Base-by-base conservation (phyloP, 1,284 basidiomycete genomes). In the Erythrobasidium hasegawianum region DNA sequence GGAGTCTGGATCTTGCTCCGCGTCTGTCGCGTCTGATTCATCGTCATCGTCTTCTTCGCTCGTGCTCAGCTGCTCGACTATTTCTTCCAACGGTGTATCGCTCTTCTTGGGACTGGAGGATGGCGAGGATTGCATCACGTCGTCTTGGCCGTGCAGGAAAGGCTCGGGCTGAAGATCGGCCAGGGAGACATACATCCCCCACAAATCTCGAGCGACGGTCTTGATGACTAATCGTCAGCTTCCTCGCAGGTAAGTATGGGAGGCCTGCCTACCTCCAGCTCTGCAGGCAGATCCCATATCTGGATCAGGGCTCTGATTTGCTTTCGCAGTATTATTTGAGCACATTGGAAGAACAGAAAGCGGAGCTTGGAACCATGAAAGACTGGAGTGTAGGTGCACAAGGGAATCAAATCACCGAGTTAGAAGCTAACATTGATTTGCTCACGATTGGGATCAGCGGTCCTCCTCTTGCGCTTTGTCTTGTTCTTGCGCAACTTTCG, bases 401-500 rank as follows among this genome's bases (percentile, higher is more conserved):
- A n/a, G n/a, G n/a, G n/a, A n/a, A n/a, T n/a, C n/a, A n/a, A n/a
- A n/a, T n/a, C n/a, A n/a, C n/a, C n/a, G n/a, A n/a, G n/a, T n/a
- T n/a, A n/a, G n/a, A n/a, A n/a, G n/a, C n/a, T n/a, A n/a, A n/a
- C n/a, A n/a, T n/a, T n/a, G n/a, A n/a, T n/a, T n/a, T 41, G 45
- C 62, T 14, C 16, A 57, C 62, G 43, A 38, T 65, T 56, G 24
- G 49, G 62, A 43, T 64, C 49, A 11, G 67, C 64, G 33, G 60
- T 56, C 41, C 38, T 54, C n/a, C 33, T 20, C 16, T 22, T 29
- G 24, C 64, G 58, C 40, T 40, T 52, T 14, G 41, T 45, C 38
- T 59, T 64, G 57, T 68, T 68, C 67, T 68, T 68, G 7, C 67
- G 54, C 5, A 68, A 20, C 26, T 64, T 64, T n/a, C 67, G 45